Evolutionary conservation across 1,284 basidiomycete species (phyloP).

Genomic region (Puccinia polysora): DNA sequence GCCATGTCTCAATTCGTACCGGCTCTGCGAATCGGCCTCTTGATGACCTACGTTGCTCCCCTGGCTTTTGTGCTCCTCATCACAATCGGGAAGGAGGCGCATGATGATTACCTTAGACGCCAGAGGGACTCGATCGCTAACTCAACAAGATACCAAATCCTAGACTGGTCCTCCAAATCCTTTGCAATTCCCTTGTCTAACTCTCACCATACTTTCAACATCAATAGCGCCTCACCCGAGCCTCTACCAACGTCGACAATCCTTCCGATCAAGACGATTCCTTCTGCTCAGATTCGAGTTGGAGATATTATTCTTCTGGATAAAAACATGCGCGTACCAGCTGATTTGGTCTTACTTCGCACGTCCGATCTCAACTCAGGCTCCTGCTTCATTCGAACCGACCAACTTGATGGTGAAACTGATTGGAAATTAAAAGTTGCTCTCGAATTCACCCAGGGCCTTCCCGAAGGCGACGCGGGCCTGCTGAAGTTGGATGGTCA

Average conservation of each 20-base stretch:
- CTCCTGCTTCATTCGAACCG: constrained; percentile 94
- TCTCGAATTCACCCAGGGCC: constrained; percentile 72
- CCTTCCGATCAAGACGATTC: constrained; percentile 58
- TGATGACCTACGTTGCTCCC: constrained; percentile 86
- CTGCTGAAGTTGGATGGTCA: constrained; percentile 67
- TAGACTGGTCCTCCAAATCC: constrained; percentile 59
- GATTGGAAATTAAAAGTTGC: constrained; percentile 97
- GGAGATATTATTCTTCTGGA: constrained; percentile 87
- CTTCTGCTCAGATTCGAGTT: constrained; percentile 81
- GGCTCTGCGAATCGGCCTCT: constrained; percentile 84
- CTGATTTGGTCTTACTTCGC: constrained; percentile 82
- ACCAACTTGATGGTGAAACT: constrained; percentile 97
- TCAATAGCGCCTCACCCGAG: constrained; percentile 49
- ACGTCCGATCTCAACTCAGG: constrained; percentile 75
- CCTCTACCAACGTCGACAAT: constrained; percentile 39
- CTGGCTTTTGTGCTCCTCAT: constrained; percentile 89
- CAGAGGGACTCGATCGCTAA: constrained; percentile 90
- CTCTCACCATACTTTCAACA: constrained; percentile 52
- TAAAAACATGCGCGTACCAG: constrained; percentile 95
- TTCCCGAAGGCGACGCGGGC: constrained; percentile 62
- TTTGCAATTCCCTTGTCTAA: constrained; percentile 44
- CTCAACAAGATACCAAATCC: constrained; percentile 78
- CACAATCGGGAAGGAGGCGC: constrained; percentile 97
- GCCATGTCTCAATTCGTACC: constrained; percentile 94
- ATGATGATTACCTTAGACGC: constrained; percentile 92